Base-by-base conservation (phyloP, 1,284 basidiomycete species). In the Chondrostereum purpureum region DNA sequence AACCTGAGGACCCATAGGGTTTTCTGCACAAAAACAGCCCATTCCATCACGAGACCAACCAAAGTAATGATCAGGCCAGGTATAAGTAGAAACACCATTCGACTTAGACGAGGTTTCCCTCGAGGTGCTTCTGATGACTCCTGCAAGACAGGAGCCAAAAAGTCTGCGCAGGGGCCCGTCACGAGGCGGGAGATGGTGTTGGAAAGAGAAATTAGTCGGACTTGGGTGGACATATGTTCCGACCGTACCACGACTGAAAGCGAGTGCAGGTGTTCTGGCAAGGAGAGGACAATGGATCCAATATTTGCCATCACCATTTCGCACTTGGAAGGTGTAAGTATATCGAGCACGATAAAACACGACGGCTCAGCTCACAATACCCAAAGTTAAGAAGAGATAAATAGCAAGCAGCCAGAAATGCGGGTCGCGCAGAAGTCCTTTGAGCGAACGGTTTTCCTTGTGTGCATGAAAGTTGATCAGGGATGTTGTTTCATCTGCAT, bases 221-320 rank as follows among this genome's bases (percentile, higher is more conserved):
- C 81, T 68, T 88, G 85, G 16, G 13, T 60, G 13, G 59, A 50
- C 6, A 24, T 18, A 21, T 40, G 16, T 18, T 39, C 19, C n/a
- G n/a, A n/a, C n/a, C n/a, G n/a, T n/a, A n/a, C n/a, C n/a, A n/a
- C n/a, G n/a, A n/a, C n/a, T n/a, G n/a, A n/a, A n/a, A n/a, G n/a
- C n/a, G n/a, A n/a, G 5, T 60, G 43, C 1, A 50, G 42, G 19
- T 57, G 49, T 17, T 65, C 55, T 16, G 77, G 73, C 34, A 88
- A 68, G 5, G 84, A 78, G 4, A 82, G 61, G n/a, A 82, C 73
- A 42, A 88, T 83, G 2, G 82, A 77, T 20, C 84, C 86, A 39
- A 89, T 78, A 54, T 87, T 89, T 8, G 83, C 79, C 22, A 88
- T 80, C 17, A 89, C 71, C 86, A 88, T 89, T 62, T 89, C 86